Evolutionary conservation across 2,329 filamentous ascomycete species (phyloP).

Genomic region (Calonectria leucothoes): DNA sequence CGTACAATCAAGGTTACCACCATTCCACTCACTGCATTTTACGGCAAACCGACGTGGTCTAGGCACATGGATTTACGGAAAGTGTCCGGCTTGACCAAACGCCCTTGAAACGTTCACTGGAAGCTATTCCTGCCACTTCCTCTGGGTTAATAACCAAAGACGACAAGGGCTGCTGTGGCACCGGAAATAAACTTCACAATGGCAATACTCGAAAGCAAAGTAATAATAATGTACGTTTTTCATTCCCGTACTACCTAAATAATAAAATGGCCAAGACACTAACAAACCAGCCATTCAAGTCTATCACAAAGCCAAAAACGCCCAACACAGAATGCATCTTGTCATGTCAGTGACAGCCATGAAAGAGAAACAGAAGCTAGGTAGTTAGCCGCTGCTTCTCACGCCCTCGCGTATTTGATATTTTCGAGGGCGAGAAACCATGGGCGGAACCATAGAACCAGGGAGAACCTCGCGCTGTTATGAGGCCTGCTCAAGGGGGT

Average conservation of each 20-base stretch:
- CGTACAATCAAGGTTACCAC: conserved; percentile 2
- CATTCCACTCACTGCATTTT: not conserved
- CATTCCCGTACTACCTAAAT: conserved; percentile 37
- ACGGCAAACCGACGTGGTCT: not conserved
- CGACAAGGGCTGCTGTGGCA: not conserved
- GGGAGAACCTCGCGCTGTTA: conserved; percentile 15
- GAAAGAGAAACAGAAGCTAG: conserved; percentile 34
- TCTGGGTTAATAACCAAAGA: not conserved
- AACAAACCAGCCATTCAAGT: conserved; percentile 28
- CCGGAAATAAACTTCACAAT: no score
- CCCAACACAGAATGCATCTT: conserved; percentile 40
- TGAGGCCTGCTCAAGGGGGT: conserved; percentile 40
- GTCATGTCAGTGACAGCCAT: conserved; percentile 33
- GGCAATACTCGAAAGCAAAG: not conserved
- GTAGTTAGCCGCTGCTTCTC: not conserved
- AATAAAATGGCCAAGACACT: conserved; percentile 28
- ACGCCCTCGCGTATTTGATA: not conserved
- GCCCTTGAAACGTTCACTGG: not conserved
- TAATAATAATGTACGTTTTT: conserved; percentile 23
- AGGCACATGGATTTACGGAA: not conserved
- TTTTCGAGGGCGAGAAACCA: not conserved
- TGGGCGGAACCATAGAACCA: conserved; percentile 23
- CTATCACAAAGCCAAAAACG: conserved; percentile 39
- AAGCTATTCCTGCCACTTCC: not conserved
- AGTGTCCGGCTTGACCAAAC: not conserved